Percentiles rank a stretch among this genome's conserved stretches.
Conservation (phyloP, 23 red algal species). For the Gracilariopsis chorda region DNA sequence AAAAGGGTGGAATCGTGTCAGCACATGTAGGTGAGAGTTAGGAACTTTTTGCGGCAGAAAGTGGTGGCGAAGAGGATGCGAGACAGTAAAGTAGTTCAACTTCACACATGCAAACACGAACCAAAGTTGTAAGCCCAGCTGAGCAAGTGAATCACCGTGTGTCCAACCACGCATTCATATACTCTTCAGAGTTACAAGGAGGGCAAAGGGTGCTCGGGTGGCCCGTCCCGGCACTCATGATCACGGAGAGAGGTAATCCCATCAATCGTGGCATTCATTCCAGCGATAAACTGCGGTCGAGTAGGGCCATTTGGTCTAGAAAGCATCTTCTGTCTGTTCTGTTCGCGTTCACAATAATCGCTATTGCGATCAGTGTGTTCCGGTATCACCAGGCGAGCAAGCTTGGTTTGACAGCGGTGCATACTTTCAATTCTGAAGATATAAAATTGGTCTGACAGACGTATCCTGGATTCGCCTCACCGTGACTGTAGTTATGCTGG, state of each 20-base stretch:
- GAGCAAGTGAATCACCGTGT: not conserved
- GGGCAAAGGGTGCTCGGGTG: not conserved
- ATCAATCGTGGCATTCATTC: not conserved
- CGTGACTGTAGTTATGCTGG: not conserved
- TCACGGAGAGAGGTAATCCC: not conserved
- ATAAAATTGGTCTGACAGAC: not conserved
- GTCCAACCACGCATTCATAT: not conserved
- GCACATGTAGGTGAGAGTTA: too few relatives aligned
- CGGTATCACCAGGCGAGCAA: not conserved
- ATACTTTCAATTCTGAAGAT: not conserved
- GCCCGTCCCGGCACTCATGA: not conserved
- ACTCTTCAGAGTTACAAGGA: not conserved
- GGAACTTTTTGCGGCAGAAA: too few relatives aligned
- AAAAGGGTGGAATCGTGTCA: too few relatives aligned
- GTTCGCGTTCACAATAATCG: slow-evolving; percentile 1
- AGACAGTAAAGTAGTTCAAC: too few relatives aligned
- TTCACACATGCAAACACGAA: not conserved
- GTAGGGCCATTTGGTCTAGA: not conserved
- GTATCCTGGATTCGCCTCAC: not conserved
- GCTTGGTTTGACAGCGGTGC: not conserved
- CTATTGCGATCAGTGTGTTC: not conserved
- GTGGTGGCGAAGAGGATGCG: too few relatives aligned
- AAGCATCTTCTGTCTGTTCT: not conserved
- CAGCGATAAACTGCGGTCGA: not conserved
- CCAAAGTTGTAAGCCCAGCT: not conserved